A percentile compares a stretch with the other conserved stretches of the same genome.
These are phyloP conservation scores for Yamadazyma atmosphaerica DNA, from an alignment of 1,139 yeast species.

Conservation along the genomic window DNA sequence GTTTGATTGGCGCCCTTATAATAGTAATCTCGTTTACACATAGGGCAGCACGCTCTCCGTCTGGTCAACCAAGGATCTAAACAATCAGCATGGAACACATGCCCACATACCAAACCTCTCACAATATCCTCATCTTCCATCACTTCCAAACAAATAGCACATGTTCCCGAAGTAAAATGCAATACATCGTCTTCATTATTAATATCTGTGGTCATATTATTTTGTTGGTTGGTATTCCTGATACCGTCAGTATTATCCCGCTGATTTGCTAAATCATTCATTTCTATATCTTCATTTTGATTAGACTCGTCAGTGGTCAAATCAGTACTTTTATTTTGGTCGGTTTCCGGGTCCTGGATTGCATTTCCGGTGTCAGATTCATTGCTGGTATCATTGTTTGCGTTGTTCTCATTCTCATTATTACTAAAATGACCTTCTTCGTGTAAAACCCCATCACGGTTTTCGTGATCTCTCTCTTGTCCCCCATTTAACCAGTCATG, in stretches of 20 bases:
- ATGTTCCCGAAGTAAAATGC: slow-evolving; percentile 68
- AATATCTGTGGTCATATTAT: background rate
- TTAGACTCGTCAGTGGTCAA: background rate
- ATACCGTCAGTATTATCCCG: background rate
- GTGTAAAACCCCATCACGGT: slow-evolving; percentile 34
- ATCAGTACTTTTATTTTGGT: slow-evolving; percentile 1
- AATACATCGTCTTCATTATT: slow-evolving; percentile 25
- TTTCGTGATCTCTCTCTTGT: slow-evolving; percentile 37
- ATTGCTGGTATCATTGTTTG: slow-evolving; percentile 5
- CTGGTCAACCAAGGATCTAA: slow-evolving; percentile 81
- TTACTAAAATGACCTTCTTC: slow-evolving; percentile 27
- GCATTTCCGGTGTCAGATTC: slow-evolving; percentile 2
- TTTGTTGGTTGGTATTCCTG: background rate
- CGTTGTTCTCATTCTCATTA: slow-evolving; percentile 6
- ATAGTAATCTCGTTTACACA: slow-evolving; percentile 75
- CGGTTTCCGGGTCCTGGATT: background rate
- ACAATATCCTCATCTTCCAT: slow-evolving; percentile 65
- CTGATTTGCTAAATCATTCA: slow-evolving; percentile 5
- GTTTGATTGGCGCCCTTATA: slow-evolving; percentile 28
- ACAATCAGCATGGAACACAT: slow-evolving; percentile 78
- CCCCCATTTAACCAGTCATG: slow-evolving; percentile 63
- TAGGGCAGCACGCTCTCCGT: slow-evolving; percentile 80
- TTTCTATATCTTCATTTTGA: slow-evolving; percentile 6
- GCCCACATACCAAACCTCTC: slow-evolving; percentile 78
- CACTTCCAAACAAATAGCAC: slow-evolving; percentile 77